A percentile compares a stretch with the other conserved stretches of the same genome.
phyloP scores from a whole-genome alignment of 2,329 filamentous ascomycete species.

The Aphanocladium album region DNA sequence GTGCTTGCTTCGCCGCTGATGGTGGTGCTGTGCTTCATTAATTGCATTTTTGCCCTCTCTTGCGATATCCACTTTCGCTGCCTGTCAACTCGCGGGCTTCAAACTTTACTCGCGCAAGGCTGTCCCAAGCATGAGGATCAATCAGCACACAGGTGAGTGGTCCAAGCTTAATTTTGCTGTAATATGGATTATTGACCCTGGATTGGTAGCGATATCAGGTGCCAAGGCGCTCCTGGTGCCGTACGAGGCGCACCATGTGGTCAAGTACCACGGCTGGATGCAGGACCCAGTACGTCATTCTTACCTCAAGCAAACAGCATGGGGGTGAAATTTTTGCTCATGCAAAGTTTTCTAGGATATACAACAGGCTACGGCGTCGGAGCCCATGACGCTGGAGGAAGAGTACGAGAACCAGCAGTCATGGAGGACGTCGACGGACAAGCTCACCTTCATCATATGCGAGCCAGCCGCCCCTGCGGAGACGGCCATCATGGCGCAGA shows the following conservation, averaged over 20 bases:
- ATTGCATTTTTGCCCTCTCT: background rate
- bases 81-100: background rate
- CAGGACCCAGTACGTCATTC: slow-evolving; percentile 58
- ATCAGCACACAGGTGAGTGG: background rate
- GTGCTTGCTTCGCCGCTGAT: too few relatives aligned
- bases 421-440: slow-evolving; percentile 78
- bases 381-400: slow-evolving; percentile 71
- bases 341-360: slow-evolving; percentile 50
- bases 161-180: too few relatives aligned
- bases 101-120: background rate
- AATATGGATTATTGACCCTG: background rate
- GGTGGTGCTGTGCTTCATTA: slow-evolving; percentile 3
- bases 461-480: slow-evolving; percentile 25
- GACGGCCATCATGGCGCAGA: slow-evolving; percentile 26
- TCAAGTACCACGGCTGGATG: slow-evolving; percentile 88
- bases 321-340: background rate
- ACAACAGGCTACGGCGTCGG: slow-evolving; percentile 80
- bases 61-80: background rate
- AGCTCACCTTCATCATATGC: slow-evolving; percentile 88
- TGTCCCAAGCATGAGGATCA: background rate
- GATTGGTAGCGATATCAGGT: slow-evolving; percentile 58
- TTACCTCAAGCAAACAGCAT: background rate
- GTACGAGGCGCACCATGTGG: slow-evolving; percentile 77
- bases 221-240: slow-evolving; percentile 70
- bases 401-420: slow-evolving; percentile 88